Evolutionary conservation across 352 stramenopile species (phyloP).

Genomic region (Phytophthora fragariae): DNA sequence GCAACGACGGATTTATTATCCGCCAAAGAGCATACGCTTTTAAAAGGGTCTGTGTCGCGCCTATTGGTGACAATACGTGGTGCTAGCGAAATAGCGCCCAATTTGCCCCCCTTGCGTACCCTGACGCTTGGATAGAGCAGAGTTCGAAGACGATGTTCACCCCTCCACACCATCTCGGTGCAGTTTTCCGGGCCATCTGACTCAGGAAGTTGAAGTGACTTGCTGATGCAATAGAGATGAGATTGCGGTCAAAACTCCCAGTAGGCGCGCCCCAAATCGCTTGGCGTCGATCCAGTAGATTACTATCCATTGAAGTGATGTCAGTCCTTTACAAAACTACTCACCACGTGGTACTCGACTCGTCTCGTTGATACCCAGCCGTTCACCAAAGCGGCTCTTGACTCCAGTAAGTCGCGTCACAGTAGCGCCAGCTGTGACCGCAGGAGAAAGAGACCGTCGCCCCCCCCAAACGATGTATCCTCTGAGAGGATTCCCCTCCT

Average conservation of each 20-base stretch:
- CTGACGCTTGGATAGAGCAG: slow-evolving; percentile 30
- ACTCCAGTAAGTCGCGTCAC: slow-evolving; percentile 32
- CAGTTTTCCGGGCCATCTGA: slow-evolving; percentile 29
- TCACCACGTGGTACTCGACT: slow-evolving; percentile 19
- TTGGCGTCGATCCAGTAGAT: slow-evolving; percentile 20
- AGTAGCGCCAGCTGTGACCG: slow-evolving; percentile 14
- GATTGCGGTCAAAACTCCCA: slow-evolving; percentile 26
- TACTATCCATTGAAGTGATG: slow-evolving; percentile 29
- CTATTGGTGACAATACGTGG: slow-evolving; percentile 10
- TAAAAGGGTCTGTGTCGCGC: background rate
- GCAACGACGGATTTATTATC: slow-evolving; percentile 13
- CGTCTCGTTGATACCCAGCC: slow-evolving; percentile 32
- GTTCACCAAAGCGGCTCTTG: slow-evolving; percentile 3
- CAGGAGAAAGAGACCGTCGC: slow-evolving; percentile 1
- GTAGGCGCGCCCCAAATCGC: slow-evolving; percentile 23
- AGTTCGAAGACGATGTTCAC: slow-evolving; percentile 18
- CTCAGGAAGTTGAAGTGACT: slow-evolving; percentile 30
- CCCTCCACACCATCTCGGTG: slow-evolving; percentile 31
- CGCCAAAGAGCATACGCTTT: slow-evolving; percentile 27
- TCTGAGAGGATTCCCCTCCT: background rate
- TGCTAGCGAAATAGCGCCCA: slow-evolving; percentile 21
- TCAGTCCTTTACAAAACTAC: slow-evolving; percentile 37
- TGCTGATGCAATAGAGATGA: slow-evolving; percentile 9
- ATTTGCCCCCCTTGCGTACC: slow-evolving; percentile 30
- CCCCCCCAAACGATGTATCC: slow-evolving; percentile 9